Evolutionary conservation across 2,329 filamentous ascomycete genomes (phyloP).

Genomic region (Cladophialophora psammophila): DNA sequence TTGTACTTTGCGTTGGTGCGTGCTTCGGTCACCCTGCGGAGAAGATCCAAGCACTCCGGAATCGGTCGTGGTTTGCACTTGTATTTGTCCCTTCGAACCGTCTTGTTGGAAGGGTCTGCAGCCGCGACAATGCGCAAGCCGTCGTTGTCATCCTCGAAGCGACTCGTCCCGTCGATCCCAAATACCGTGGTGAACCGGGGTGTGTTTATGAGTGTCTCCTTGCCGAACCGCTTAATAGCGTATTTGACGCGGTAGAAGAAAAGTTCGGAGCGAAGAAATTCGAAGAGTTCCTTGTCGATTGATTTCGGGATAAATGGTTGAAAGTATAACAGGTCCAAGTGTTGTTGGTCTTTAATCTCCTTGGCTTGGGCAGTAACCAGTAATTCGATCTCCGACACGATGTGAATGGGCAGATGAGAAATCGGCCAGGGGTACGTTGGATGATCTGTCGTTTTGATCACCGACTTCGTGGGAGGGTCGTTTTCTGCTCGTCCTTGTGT

Average conservation of each 20-base stretch:
- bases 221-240: conserved; percentile 70
- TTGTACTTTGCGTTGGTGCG: conserved; percentile 74
- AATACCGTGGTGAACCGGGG: conserved; percentile 69
- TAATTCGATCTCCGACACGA: conserved; percentile 50
- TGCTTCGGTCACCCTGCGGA: conserved; percentile 69
- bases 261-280: conserved; percentile 73
- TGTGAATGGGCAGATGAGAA: conserved; percentile 54
- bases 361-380: conserved; percentile 59
- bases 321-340: conserved; percentile 78
- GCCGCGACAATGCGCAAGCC: conserved; percentile 18
- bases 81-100: conserved; percentile 58
- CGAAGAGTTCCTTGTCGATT: conserved; percentile 67
- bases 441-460: conserved; percentile 50
- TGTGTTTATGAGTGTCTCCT: conserved; percentile 68
- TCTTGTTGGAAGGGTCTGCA: conserved; percentile 47
- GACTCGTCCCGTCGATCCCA: conserved; percentile 68
- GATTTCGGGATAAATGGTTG: conserved; percentile 71
- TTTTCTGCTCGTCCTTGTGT: conserved; percentile 5
- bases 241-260: conserved; percentile 81
- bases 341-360: conserved; percentile 69
- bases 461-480: neutral
- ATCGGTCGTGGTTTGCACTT: conserved; percentile 72
- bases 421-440: conserved; percentile 62
- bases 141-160: conserved; percentile 52
- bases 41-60: conserved; percentile 70